Evolutionary conservation across 1,139 yeast species (phyloP).

Genomic region (Magnusiomyces suaveolens): DNA sequence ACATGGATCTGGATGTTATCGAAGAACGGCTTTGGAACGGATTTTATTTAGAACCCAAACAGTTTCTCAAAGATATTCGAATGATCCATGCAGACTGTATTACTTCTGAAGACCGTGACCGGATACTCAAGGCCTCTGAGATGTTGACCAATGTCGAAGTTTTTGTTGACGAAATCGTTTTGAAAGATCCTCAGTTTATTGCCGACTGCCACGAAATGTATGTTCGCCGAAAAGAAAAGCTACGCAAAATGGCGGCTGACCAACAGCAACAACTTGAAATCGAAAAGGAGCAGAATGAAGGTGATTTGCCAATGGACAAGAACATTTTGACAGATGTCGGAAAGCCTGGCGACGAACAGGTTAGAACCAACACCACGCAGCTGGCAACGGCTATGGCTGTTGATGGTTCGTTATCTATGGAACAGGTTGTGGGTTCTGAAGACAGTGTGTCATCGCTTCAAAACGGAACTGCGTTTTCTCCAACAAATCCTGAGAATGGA

Average conservation of each 20-base stretch:
- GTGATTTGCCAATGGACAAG: too few relatives aligned
- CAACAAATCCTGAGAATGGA: too few relatives aligned
- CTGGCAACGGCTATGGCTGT: background rate
- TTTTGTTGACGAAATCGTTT: conserved; percentile 76
- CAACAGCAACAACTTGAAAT: background rate
- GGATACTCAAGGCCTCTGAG: conserved; percentile 82
- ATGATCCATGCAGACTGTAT: conserved; percentile 74
- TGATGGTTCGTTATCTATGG: conserved; percentile 3
- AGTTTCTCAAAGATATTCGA: conserved; percentile 73
- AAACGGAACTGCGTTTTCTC: background rate
- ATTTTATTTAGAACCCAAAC: conserved; percentile 84
- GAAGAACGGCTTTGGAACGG: conserved; percentile 98
- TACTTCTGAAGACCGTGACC: conserved; percentile 70
- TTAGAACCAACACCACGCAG: conserved; percentile 1
- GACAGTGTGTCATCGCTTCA: too few relatives aligned
- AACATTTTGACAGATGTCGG: too few relatives aligned
- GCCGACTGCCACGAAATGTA: conserved; percentile 69
- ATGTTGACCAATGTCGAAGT: conserved; percentile 96
- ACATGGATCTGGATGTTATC: conserved; percentile 87
- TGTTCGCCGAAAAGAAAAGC: conserved; percentile 44
- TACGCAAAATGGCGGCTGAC: conserved; percentile 5
- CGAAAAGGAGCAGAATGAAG: background rate
- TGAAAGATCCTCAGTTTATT: conserved; percentile 49
- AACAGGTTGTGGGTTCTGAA: too few relatives aligned
- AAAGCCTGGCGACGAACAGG: background rate